Evolutionary conservation across 345 rosid genomes (phyloP).

Genomic region (Eutrema heterophyllum): DNA sequence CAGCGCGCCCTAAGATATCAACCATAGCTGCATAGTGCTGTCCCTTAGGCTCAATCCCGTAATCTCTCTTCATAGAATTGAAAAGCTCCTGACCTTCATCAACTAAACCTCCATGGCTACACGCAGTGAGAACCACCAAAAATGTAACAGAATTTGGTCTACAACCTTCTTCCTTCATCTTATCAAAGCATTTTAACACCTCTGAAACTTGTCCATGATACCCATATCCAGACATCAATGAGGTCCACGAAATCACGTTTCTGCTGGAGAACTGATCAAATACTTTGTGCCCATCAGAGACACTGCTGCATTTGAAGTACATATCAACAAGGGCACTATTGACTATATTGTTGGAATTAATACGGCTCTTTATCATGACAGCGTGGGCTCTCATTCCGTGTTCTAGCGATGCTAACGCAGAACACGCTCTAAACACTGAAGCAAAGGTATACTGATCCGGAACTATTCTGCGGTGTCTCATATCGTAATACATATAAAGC

Average conservation of each 20-base stretch:
- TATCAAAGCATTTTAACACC: constrained; percentile 55
- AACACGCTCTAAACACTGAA: constrained; percentile 62
- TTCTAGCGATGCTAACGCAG: constrained; percentile 53
- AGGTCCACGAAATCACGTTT: constrained; percentile 66
- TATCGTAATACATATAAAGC: constrained; percentile 41
- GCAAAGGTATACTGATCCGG: constrained; percentile 71
- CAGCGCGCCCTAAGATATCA: constrained; percentile 66
- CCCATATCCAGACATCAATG: constrained; percentile 65
- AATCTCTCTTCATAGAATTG: constrained; percentile 48
- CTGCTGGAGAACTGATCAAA: constrained; percentile 39
- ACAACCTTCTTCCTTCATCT: constrained; percentile 55
- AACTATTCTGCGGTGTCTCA: constrained; percentile 42
- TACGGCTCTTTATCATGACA: constrained; percentile 43
- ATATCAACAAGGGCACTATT: constrained; percentile 65
- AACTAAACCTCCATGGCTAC: constrained; percentile 69
- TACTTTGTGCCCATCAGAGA: constrained; percentile 41
- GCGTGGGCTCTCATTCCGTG: constrained; percentile 60
- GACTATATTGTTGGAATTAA: constrained; percentile 49
- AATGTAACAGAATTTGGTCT: constrained; percentile 64
- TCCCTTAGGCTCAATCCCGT: constrained; percentile 54
- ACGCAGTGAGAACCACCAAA: constrained; percentile 64
- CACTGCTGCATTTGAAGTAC: constrained; percentile 73
- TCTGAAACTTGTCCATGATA: constrained; percentile 57
- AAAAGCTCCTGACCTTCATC: constrained; percentile 51
- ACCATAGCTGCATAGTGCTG: constrained; percentile 70